Conservation (phyloP, 768 basidiomycete species). For the Naganishia onofrii region DNA sequence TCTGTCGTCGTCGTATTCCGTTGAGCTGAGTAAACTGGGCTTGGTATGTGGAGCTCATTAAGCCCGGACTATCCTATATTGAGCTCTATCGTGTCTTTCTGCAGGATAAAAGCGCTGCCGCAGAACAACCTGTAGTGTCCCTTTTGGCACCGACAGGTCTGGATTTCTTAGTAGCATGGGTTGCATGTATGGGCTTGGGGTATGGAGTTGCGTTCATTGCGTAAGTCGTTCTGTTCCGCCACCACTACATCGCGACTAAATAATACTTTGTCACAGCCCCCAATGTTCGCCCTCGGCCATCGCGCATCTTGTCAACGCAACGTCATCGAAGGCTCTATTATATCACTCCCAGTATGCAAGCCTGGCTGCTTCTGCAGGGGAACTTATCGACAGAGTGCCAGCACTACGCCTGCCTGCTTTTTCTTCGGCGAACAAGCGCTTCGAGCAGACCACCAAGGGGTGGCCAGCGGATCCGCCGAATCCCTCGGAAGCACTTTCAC, state of each 20-base stretch:
- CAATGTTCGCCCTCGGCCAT: conserved; percentile 56
- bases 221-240: conserved; percentile 34
- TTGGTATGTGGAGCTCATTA: neutral
- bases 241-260: neutral
- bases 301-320: conserved; percentile 55
- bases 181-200: conserved; percentile 45
- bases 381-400: neutral
- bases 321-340: conserved; percentile 53
- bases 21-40: conserved; percentile 19
- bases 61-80: neutral
- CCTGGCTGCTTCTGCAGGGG: conserved; percentile 49
- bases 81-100: neutral
- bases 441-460: conserved; percentile 32
- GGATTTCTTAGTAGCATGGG: conserved; percentile 46
- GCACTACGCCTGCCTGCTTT: conserved; percentile 23
- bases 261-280: conserved; percentile 36
- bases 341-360: conserved; percentile 53
- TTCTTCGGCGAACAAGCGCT: conserved; percentile 20
- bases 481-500: conserved; percentile 35
- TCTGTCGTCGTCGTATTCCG: conserved; percentile 27
- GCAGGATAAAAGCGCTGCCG: neutral
- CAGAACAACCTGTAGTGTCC: conserved; percentile 33
- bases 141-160: conserved; percentile 44
- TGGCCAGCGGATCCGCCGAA: conserved; percentile 20
- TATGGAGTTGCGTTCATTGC: conserved; percentile 45